Base-by-base conservation (phyloP, 345 rosid species). In the Aethionema arabicum region DNA sequence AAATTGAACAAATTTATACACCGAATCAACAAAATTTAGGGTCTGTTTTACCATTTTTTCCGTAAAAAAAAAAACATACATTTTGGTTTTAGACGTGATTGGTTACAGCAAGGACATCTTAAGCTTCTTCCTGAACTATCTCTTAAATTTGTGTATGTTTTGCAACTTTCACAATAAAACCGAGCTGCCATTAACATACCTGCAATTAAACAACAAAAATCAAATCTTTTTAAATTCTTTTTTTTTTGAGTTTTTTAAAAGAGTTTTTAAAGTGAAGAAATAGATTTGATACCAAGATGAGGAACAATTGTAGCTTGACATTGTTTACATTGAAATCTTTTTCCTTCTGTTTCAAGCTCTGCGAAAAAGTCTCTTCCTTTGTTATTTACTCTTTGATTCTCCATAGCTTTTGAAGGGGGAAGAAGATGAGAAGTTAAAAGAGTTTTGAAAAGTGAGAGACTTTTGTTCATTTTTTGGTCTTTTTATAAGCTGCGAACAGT, bases 151-250 rank as follows among this genome's bases (percentile, higher is more conserved):
- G 62, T 16, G 10, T 16, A 7, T 46, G 11, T 21, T 11, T 32
- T 61, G 62, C 73, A 69, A 44, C 3, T 55, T 32, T 7, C 6
- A 69, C 73, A 69, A 8, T 32, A 38, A 61, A 61, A 37, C 36
- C 6, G 44, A 2, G 60, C 4, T 47, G 36, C 0, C 8, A 54
- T 12, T 51, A 29, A 42, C 32, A 46, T 4, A 12, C 73, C 73
- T 69, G 15, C 31, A 32, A 39, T 35, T 5, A 2, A 59, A 13
- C 8, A 33, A 49, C n/a, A 27, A 67, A 67, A 12, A 58, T 7
- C 46, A 43, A 54, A 11, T 6, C 27, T 42, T 43, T 47, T 51
- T n/a, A n/a, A 52, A 8, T 40, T 21, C 2, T 21, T 21, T 21
- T 21, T 21, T 21, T 21, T 1, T 21, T 21, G 27, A 16, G 4